phyloP scores from a whole-genome alignment of 208 protist species.

The Jaenimonas drosophilae region DNA sequence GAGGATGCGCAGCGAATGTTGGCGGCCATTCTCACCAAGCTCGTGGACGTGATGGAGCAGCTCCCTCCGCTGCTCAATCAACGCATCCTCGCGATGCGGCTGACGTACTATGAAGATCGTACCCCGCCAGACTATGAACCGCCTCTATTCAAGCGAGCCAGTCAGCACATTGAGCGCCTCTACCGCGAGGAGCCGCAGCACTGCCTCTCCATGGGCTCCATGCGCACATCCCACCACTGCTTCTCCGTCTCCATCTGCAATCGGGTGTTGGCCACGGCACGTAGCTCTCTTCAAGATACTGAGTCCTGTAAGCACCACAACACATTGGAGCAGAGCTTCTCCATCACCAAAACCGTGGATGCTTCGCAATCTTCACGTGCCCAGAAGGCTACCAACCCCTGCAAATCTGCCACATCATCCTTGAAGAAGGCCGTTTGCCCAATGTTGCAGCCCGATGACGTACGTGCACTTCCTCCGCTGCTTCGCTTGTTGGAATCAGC shows the following conservation, averaged over 20 bases:
- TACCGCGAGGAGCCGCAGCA: conserved; percentile 41
- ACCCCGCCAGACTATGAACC: conserved; percentile 66
- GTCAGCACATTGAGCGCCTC: conserved; percentile 25
- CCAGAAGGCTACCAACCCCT: too few relatives aligned
- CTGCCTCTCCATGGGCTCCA: conserved; percentile 30
- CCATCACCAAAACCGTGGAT: too few relatives aligned
- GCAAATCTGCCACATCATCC: too few relatives aligned
- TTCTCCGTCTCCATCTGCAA: conserved; percentile 60
- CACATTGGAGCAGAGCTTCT: conserved; percentile 1
- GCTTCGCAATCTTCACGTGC: conserved; percentile 2
- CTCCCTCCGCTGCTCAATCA: conserved; percentile 58
- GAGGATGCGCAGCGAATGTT: conserved; percentile 52
- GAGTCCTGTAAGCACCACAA: conserved; percentile 6
- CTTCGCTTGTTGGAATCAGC: too few relatives aligned
- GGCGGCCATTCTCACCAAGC: conserved; percentile 31
- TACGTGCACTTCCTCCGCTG: too few relatives aligned
- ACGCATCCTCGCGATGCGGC: conserved; percentile 62
- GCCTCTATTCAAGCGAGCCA: conserved; percentile 60
- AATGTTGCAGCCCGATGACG: too few relatives aligned
- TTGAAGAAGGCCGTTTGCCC: too few relatives aligned
- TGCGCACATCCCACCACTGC: conserved; percentile 64
- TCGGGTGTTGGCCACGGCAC: conserved; percentile 30
- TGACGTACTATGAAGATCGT: conserved; percentile 64
- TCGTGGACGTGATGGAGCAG: conserved; percentile 48
- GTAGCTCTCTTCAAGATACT: too few relatives aligned